A percentile compares a stretch with the other conserved stretches of the same genome.
phyloP scores from a whole-genome alignment of 2,329 filamentous ascomycete genomes.

The Sarocladiaceae sp. region DNA sequence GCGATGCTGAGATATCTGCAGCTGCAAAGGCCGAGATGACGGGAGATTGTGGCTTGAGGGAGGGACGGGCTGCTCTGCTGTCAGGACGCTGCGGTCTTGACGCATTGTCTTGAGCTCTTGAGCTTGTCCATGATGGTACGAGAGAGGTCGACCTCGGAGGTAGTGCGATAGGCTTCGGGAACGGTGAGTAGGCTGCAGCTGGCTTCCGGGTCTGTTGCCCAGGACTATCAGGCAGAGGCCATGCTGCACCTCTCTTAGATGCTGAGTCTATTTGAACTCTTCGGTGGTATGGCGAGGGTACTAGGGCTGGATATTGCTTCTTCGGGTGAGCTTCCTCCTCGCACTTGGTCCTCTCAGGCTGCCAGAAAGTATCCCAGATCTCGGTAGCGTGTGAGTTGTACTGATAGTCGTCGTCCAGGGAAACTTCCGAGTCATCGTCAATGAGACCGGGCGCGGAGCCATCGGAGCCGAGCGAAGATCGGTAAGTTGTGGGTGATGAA shows the following conservation, averaged over 20 bases:
- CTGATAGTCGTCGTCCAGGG: constrained; percentile 46
- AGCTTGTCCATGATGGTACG: constrained; percentile 24
- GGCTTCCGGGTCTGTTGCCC: constrained; percentile 17
- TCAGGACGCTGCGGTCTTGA: constrained; percentile 25
- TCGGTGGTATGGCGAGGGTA: constrained; percentile 24
- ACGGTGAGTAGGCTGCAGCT: constrained; percentile 34
- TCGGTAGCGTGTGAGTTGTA: constrained; percentile 38
- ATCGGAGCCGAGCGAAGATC: constrained; percentile 42
- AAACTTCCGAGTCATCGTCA: constrained; percentile 49
- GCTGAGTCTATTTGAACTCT: constrained; percentile 18
- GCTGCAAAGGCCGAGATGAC: constrained; percentile 1
- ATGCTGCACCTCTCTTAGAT: constrained; percentile 19
- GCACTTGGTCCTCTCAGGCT: constrained; percentile 12
- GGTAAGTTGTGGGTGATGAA: constrained; percentile 21
- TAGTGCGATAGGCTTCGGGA: constrained; percentile 32
- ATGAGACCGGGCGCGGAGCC: constrained; percentile 44
- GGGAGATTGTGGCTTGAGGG: constrained; percentile 13
- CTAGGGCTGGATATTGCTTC: constrained; percentile 27
- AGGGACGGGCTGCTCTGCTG: constrained; percentile 20
- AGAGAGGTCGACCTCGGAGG: constrained; percentile 20
- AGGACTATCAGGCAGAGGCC: constrained; percentile 22
- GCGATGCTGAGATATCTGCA: constrained; percentile 1
- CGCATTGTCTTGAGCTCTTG: constrained; percentile 18
- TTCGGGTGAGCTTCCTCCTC: constrained; percentile 10
- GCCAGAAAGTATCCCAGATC: constrained; percentile 51